Conservation (phyloP, 164 flowering plant species). For the Piper longum region DNA sequence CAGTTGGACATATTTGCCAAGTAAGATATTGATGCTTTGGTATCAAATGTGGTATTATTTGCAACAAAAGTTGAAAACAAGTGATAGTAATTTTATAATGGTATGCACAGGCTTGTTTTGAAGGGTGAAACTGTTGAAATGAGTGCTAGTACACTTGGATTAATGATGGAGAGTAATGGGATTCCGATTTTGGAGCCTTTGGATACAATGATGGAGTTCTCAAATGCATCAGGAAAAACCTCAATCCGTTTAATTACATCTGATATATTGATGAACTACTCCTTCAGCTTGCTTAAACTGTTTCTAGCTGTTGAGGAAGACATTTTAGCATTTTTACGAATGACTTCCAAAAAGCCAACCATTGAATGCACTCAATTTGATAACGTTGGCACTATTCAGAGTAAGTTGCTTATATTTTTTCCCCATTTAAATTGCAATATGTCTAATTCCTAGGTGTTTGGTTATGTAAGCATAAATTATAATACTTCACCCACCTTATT, state of each 20-base stretch:
- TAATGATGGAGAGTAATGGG: conserved; percentile 94
- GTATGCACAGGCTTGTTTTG: conserved; percentile 53
- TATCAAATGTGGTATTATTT: not conserved
- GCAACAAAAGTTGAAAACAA: no score
- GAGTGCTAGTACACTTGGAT: conserved; percentile 72
- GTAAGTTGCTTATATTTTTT: conserved; percentile 18
- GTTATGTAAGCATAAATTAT: no score
- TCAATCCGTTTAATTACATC: conserved; percentile 61
- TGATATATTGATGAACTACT: conserved; percentile 85
- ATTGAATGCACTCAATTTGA: conserved; percentile 78
- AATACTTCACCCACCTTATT: no score
- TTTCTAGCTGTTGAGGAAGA: conserved; percentile 94
- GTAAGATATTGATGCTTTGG: conserved; percentile 13
- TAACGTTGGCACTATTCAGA: conserved; percentile 60
- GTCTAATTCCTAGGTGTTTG: not conserved
- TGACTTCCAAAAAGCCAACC: conserved; percentile 63
- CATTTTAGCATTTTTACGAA: conserved; percentile 71
- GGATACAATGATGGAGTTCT: conserved; percentile 56
- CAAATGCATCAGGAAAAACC: conserved; percentile 75
- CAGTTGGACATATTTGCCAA: conserved; percentile 82
- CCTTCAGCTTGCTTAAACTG: conserved; percentile 80
- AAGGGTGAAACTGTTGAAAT: conserved; percentile 62
- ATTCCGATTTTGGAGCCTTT: conserved; percentile 85
- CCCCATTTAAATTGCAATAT: not conserved
- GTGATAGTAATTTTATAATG: conserved; percentile 8